Percentiles rank a stretch among this genome's conserved stretches.
phyloP scores from a whole-genome alignment of 805 yeast species.

The Myxozyma kluyveri region DNA sequence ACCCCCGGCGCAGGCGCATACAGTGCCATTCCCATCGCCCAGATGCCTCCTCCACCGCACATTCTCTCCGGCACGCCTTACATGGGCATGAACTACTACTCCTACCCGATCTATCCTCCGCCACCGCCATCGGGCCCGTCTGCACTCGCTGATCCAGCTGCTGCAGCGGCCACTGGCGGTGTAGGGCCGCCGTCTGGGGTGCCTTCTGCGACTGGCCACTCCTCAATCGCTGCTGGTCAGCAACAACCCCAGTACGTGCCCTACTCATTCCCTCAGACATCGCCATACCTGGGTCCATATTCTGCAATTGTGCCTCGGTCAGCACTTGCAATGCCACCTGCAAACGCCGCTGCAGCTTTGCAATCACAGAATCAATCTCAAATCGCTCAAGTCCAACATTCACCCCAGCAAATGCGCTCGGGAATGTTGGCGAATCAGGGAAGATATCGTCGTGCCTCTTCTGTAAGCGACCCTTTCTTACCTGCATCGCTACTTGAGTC shows the following conservation, averaged over 20 bases:
- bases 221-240: too few relatives aligned
- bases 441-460: not conserved
- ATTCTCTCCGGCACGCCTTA: not conserved
- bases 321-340: not conserved
- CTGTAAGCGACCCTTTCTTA: not conserved
- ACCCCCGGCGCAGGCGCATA: not conserved
- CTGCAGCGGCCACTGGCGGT: slow-evolving; percentile 3
- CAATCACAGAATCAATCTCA: not conserved
- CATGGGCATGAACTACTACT: not conserved
- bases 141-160: not conserved
- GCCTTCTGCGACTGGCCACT: too few relatives aligned
- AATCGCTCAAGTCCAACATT: slow-evolving; percentile 1
- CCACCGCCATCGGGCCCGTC: slow-evolving; percentile 1
- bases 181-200: too few relatives aligned
- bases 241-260: not conserved
- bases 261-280: slow-evolving; percentile 1
- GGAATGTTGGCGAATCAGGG: not conserved
- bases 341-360: not conserved
- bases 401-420: slow-evolving; percentile 1
- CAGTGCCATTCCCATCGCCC: not conserved
- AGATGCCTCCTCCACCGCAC: not conserved
- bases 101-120: slow-evolving; percentile 3
- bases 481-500: not conserved
- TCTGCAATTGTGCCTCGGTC: slow-evolving; percentile 4
- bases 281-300: not conserved